A percentile compares a stretch with the other conserved stretches of the same genome.
phyloP scores from a whole-genome alignment of 768 basidiomycete genomes.

The Tulasnella sp. region DNA sequence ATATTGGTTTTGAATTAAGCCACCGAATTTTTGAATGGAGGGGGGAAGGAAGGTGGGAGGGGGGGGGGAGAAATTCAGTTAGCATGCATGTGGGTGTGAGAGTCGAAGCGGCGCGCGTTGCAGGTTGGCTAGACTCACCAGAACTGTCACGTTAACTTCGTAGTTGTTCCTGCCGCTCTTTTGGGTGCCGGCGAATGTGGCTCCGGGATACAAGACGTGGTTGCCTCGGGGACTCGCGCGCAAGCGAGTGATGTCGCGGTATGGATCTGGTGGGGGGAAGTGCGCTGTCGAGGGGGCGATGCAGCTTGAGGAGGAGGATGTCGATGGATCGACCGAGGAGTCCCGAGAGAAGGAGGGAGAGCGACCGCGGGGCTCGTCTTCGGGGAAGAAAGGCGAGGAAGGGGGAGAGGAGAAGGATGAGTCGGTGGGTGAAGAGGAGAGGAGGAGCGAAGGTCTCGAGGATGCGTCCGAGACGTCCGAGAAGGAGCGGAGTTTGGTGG shows the following conservation, averaged over 20 bases:
- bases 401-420: not conserved
- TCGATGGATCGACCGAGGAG: not conserved
- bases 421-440: not conserved
- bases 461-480: constrained; percentile 3
- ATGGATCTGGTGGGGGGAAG: constrained; percentile 40
- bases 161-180: constrained; percentile 91
- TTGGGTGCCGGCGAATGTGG: constrained; percentile 83
- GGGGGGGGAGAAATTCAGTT: not conserved
- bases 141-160: constrained; percentile 86
- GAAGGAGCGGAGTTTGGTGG: not conserved
- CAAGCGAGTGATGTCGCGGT: constrained; percentile 66
- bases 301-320: not conserved
- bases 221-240: constrained; percentile 64
- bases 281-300: constrained; percentile 2
- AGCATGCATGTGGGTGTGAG: not conserved
- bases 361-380: not conserved
- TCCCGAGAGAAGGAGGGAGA: not conserved
- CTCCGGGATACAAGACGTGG: constrained; percentile 80
- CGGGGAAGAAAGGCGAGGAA: not conserved
- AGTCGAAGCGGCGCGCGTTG: not conserved
- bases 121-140: constrained; percentile 48
- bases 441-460: not conserved
- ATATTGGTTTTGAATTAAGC: constrained; percentile 5
- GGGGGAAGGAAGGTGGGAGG: not conserved
- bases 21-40: not conserved